These are phyloP conservation scores for Bothriochloa decipiens DNA, from an alignment of 176 grass and related monocot genomes.

Conservation along the genomic window DNA sequence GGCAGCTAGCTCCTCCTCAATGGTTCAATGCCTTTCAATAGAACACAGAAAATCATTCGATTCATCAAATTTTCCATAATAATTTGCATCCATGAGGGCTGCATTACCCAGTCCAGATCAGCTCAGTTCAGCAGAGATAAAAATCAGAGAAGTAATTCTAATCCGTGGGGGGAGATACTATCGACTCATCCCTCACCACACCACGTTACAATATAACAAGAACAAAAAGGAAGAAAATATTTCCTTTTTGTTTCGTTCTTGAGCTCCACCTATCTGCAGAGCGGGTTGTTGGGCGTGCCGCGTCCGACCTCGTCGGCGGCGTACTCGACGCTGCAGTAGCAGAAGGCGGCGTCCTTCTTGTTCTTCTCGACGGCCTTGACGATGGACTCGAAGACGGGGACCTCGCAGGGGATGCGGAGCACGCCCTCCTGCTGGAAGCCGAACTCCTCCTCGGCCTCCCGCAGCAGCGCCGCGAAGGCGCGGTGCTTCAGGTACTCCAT, in stretches of 20 bases:
- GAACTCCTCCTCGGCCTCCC: constrained; percentile 83
- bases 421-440: constrained; percentile 82
- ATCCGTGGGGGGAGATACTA: constrained; percentile 56
- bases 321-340: constrained; percentile 62
- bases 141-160: constrained; percentile 25
- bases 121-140: constrained; percentile 5
- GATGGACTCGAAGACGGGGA: constrained; percentile 59
- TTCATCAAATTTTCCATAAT: constrained; percentile 38
- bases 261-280: constrained; percentile 47
- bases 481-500: constrained; percentile 67
- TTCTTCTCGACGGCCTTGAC: constrained; percentile 60
- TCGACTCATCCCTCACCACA: constrained; percentile 61
- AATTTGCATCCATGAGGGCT: constrained; percentile 5
- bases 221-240: background rate
- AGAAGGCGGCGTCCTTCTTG: constrained; percentile 50
- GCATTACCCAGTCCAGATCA: constrained; percentile 41
- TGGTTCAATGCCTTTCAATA: background rate
- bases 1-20: background rate
- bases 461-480: constrained; percentile 62
- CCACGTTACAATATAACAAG: constrained; percentile 4
- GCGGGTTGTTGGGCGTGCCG: constrained; percentile 49
- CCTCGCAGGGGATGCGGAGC: constrained; percentile 78
- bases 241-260: background rate
- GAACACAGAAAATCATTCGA: constrained; percentile 15
- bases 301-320: constrained; percentile 30